Percentiles rank a stretch among this genome's conserved stretches.
These are phyloP conservation scores for Butyriboletus loyo DNA, from an alignment of 768 basidiomycete genomes.

Conservation along the genomic window DNA sequence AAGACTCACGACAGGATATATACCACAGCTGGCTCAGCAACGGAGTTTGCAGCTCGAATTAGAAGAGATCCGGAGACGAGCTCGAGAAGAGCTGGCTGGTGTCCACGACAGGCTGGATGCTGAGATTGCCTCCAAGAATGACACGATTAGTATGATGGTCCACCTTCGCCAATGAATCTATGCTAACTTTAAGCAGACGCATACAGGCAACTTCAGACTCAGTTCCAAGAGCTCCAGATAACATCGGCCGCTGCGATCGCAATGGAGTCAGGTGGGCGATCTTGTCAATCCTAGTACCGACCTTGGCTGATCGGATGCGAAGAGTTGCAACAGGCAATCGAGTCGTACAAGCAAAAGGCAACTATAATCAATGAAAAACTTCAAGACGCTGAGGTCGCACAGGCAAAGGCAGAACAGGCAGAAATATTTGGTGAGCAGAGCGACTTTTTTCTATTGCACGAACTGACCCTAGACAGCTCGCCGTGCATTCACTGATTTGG, in stretches of 20 bases:
- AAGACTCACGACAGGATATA: background rate
- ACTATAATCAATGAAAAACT: constrained; percentile 55
- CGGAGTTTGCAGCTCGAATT: constrained; percentile 61
- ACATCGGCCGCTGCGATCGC: constrained; percentile 56
- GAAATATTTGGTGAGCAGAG: constrained; percentile 54
- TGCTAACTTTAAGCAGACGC: constrained; percentile 39
- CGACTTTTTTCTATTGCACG: background rate
- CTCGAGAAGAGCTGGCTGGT: constrained; percentile 57
- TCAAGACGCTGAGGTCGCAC: constrained; percentile 66
- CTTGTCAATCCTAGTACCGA: background rate
- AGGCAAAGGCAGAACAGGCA: constrained; percentile 59
- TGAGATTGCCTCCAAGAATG: constrained; percentile 51
- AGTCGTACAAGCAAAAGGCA: constrained; percentile 64
- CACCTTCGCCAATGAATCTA: background rate
- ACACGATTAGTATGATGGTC: constrained; percentile 50
- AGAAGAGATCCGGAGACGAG: constrained; percentile 59
- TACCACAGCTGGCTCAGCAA: constrained; percentile 59
- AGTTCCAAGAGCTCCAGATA: constrained; percentile 63
- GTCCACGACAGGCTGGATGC: constrained; percentile 56
- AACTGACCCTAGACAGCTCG: constrained; percentile 43
- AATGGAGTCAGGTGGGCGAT: constrained; percentile 50
- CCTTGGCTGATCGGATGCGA: constrained; percentile 2
- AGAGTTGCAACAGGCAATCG: constrained; percentile 64
- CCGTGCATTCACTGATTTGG: constrained; percentile 57
- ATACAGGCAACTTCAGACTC: constrained; percentile 56